phyloP scores from a whole-genome alignment of 495 filamentous ascomycete species.

The Alectoria sarmentosa region DNA sequence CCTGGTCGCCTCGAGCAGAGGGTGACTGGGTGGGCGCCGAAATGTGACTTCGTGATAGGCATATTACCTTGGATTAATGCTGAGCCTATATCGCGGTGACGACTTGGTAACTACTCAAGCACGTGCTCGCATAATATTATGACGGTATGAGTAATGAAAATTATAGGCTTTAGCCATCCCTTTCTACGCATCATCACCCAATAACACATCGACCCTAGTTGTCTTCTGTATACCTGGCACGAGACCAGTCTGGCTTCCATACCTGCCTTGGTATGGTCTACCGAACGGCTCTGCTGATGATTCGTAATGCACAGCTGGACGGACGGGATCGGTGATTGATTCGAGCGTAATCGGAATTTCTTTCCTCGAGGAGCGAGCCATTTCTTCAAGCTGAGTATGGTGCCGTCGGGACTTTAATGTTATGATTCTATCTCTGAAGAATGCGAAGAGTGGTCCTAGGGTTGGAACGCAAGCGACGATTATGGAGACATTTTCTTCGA shows the following conservation, averaged over 20 bases:
- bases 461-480: slow-evolving; percentile 5
- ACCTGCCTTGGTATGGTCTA: neutral
- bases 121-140: too few species aligned
- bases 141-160: too few species aligned
- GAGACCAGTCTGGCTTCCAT: neutral
- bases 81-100: too few species aligned
- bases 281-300: neutral
- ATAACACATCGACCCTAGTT: neutral
- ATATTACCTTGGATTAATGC: too few species aligned
- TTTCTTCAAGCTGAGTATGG: neutral
- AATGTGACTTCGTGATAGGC: too few species aligned
- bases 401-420: neutral
- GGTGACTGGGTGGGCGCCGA: too few species aligned
- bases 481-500: slow-evolving; percentile 8
- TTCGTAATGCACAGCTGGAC: neutral
- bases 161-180: neutral
- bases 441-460: neutral
- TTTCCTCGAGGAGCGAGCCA: neutral
- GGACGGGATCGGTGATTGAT: neutral
- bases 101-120: too few species aligned
- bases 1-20: too few species aligned
- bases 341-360: neutral
- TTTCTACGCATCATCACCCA: neutral
- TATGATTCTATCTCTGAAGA: neutral
- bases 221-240: slow-evolving; percentile 6